Evolutionary conservation across 495 filamentous ascomycete genomes (phyloP).

Genomic region (Penicillium bialowiezense): DNA sequence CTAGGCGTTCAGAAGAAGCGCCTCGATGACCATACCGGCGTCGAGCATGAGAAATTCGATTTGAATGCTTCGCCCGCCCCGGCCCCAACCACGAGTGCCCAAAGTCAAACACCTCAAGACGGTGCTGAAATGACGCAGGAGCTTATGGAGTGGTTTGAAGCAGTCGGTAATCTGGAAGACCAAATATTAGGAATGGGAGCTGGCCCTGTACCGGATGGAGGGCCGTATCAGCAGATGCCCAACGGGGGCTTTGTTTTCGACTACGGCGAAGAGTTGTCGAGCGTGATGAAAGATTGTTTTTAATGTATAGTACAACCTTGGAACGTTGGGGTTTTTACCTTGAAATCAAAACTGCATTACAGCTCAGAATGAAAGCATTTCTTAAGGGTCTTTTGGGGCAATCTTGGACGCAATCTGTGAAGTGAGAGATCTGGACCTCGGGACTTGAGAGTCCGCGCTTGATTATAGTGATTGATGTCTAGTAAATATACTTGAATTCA

Average conservation of each 20-base stretch:
- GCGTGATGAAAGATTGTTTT: constrained; percentile 40
- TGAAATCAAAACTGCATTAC: too few species aligned
- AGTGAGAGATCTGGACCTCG: too few species aligned
- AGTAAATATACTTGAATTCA: constrained; percentile 51
- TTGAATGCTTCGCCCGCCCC: background rate
- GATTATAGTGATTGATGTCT: background rate
- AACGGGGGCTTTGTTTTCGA: constrained; percentile 29
- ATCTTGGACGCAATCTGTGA: too few species aligned
- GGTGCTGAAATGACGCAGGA: constrained; percentile 40
- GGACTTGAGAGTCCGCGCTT: background rate
- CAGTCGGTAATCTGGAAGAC: constrained; percentile 35
- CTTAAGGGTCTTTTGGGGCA: too few species aligned
- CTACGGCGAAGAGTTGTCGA: constrained; percentile 37
- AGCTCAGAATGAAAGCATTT: too few species aligned
- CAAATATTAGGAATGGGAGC: constrained; percentile 37
- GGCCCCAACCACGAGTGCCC: constrained; percentile 7
- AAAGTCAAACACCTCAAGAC: constrained; percentile 30
- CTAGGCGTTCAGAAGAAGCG: constrained; percentile 34
- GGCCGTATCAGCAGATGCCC: constrained; percentile 19
- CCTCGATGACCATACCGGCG: constrained; percentile 1
- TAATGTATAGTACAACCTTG: too few species aligned
- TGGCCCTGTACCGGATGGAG: constrained; percentile 16
- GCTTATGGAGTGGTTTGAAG: constrained; percentile 44
- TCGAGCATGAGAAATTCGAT: background rate
- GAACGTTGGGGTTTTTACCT: too few species aligned